These are phyloP conservation scores for Pythium sukuiense DNA, from an alignment of 352 stramenopile genomes.

Conservation along the genomic window DNA sequence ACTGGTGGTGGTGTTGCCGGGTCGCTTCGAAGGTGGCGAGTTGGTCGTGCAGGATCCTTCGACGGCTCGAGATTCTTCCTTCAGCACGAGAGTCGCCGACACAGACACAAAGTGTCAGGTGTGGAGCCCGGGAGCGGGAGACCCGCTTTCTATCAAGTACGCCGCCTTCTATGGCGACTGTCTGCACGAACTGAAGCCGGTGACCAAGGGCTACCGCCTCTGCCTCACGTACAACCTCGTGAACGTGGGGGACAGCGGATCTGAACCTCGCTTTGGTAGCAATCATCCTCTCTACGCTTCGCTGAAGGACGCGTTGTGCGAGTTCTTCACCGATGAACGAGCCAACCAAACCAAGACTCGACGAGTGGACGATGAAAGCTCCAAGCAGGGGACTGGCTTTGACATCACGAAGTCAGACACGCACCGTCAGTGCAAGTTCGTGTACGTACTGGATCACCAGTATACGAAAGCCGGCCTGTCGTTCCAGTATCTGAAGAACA, in stretches of 20 bases:
- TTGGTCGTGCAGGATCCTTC: constrained; percentile 16
- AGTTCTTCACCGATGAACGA: constrained; percentile 9
- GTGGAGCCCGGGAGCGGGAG: constrained; percentile 7
- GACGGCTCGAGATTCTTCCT: neutral
- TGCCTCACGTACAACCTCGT: constrained; percentile 28
- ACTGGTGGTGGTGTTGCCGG: constrained; percentile 43
- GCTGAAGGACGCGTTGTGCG: constrained; percentile 7
- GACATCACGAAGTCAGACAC: neutral
- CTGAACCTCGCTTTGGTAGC: constrained; percentile 1
- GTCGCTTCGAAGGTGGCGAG: constrained; percentile 24
- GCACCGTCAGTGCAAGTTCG: constrained; percentile 6
- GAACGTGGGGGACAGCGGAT: neutral
- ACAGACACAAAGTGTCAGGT: neutral
- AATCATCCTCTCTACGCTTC: no score
- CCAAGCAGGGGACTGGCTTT: constrained; percentile 7
- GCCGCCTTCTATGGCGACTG: constrained; percentile 27
- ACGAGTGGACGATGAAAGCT: neutral
- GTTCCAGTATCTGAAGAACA: constrained; percentile 16
- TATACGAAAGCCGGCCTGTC: constrained; percentile 20
- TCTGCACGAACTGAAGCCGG: constrained; percentile 18
- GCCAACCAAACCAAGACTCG: neutral
- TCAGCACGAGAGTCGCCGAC: neutral
- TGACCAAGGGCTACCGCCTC: constrained; percentile 19
- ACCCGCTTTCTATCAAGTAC: constrained; percentile 23
- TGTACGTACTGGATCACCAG: constrained; percentile 16